Evolutionary conservation across 2,329 filamentous ascomycete genomes (phyloP).

Genomic region (Mariannaea sp.): DNA sequence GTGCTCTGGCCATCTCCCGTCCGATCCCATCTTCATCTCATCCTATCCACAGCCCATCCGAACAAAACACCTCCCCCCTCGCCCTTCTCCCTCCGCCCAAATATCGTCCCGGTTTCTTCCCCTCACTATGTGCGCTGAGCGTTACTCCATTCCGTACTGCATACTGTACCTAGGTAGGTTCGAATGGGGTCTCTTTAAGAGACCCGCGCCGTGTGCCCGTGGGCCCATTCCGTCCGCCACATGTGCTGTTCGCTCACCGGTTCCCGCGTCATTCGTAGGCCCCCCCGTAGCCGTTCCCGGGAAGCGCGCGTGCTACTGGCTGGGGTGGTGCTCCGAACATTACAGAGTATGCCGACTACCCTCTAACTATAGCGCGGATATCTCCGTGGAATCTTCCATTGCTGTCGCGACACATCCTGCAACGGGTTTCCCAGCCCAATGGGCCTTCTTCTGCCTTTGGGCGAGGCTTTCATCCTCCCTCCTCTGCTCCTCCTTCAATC

Average conservation of each 20-base stretch:
- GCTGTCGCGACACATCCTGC: no score
- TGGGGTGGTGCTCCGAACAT: no score
- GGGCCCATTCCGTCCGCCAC: constrained; percentile 33
- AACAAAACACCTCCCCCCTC: background rate
- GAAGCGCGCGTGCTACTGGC: background rate
- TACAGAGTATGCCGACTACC: no score
- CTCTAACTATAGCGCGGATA: constrained; percentile 8
- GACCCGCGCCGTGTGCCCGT: constrained; percentile 28
- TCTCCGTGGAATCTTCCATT: constrained; percentile 24
- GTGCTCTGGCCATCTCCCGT: constrained; percentile 14
- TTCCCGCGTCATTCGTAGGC: constrained; percentile 16
- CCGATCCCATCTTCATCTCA: constrained; percentile 12
- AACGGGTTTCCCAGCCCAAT: no score
- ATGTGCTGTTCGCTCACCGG: constrained; percentile 33
- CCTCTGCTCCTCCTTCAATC: no score
- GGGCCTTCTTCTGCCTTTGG: no score
- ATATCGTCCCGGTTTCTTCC: constrained; percentile 33
- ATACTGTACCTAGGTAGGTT: no score
- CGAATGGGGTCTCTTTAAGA: no score
- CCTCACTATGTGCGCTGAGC: background rate
- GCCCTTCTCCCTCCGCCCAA: no score
- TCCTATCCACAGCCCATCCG: constrained; percentile 12
- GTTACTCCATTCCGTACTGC: no score
- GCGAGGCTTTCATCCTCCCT: no score
- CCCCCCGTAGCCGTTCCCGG: background rate